Percentiles rank a stretch among this genome's conserved stretches.
phyloP scores from a whole-genome alignment of 163 green algal species.

The Smithsoniella earleae region DNA sequence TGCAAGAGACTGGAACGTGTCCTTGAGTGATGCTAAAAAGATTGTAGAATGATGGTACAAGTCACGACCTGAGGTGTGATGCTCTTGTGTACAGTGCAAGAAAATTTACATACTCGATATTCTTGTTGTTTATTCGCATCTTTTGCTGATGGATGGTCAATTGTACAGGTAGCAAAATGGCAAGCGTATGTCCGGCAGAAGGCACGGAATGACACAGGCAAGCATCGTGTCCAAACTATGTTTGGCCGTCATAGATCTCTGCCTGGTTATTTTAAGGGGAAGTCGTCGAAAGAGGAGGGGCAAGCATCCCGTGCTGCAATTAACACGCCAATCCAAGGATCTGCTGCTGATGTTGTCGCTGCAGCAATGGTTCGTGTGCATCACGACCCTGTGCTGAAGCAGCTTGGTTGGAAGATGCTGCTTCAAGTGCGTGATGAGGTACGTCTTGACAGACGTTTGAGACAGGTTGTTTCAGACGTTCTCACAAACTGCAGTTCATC shows the following conservation, averaged over 20 bases:
- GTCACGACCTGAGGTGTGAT: neutral
- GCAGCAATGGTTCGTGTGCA: constrained; percentile 84
- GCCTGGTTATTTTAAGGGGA: constrained; percentile 47
- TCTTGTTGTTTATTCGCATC: too few relatives aligned
- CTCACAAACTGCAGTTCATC: neutral
- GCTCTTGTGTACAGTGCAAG: too few relatives aligned
- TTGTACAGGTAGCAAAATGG: constrained; percentile 36
- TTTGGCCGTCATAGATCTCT: constrained; percentile 76
- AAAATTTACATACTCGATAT: too few relatives aligned
- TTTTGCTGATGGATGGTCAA: neutral
- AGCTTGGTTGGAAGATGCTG: constrained; percentile 66
- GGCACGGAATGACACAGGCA: constrained; percentile 34
- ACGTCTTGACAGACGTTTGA: neutral
- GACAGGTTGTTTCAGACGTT: neutral
- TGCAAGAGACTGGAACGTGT: constrained; percentile 76
- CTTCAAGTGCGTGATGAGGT: constrained; percentile 96
- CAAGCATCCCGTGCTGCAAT: constrained; percentile 85
- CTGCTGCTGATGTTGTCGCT: constrained; percentile 72
- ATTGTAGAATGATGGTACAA: constrained; percentile 61
- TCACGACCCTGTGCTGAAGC: constrained; percentile 43
- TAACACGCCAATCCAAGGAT: constrained; percentile 93
- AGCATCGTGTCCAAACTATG: constrained; percentile 59
- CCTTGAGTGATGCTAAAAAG: constrained; percentile 70
- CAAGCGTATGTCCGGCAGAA: constrained; percentile 43
- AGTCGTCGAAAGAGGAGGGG: constrained; percentile 35